Evolutionary conservation across 2,329 filamentous ascomycete species (phyloP).

Genomic region (Aureobasidium sp.): DNA sequence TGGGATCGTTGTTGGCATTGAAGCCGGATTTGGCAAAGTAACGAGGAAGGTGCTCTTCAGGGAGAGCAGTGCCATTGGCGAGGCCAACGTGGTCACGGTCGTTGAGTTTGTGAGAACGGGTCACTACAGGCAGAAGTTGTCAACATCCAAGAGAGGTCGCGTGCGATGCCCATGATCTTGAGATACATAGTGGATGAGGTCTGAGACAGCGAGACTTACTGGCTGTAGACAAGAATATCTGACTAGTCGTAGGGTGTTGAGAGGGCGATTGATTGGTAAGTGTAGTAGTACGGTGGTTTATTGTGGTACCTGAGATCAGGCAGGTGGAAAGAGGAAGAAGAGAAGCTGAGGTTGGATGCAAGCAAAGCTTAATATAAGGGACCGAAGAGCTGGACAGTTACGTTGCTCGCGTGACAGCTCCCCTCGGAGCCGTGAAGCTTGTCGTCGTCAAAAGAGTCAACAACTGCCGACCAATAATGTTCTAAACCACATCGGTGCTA

Average conservation of each 20-base stretch:
- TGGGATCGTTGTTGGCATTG: constrained; percentile 65
- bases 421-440: constrained; percentile 4
- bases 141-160: background rate
- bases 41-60: constrained; percentile 70
- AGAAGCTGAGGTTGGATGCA: constrained; percentile 8
- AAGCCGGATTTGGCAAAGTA: constrained; percentile 89
- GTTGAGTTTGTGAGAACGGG: constrained; percentile 92
- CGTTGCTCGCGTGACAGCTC: constrained; percentile 9
- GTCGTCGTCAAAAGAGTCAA: background rate
- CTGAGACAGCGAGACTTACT: background rate
- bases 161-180: background rate
- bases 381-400: constrained; percentile 4
- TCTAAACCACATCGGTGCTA: background rate
- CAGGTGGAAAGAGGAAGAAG: background rate
- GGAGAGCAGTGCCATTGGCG: constrained; percentile 61
- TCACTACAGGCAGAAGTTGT: constrained; percentile 54
- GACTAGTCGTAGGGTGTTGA: background rate
- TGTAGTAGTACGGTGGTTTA: background rate
- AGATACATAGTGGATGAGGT: background rate
- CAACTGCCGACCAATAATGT: background rate
- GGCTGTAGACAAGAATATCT: background rate
- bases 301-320: background rate
- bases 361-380: constrained; percentile 11
- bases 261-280: background rate
- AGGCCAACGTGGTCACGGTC: constrained; percentile 81